A percentile compares a stretch with the other conserved stretches of the same genome.
Evolutionary conservation across 805 yeast species (phyloP).

Genomic region (Peterozyma toletana): DNA sequence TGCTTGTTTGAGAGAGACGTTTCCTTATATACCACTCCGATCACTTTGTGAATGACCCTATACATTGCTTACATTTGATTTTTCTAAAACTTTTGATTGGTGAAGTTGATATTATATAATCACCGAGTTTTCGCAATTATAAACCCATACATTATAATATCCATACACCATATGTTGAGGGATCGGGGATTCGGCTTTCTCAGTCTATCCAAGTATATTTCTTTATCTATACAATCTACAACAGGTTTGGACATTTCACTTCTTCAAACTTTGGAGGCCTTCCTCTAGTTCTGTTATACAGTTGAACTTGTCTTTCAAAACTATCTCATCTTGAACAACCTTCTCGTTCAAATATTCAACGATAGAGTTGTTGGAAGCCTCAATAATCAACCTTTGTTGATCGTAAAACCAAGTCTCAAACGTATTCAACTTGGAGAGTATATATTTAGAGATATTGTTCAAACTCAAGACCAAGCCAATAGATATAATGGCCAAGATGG

Average conservation of each 20-base stretch:
- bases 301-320: constrained; percentile 2
- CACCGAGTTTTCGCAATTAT: constrained; percentile 6
- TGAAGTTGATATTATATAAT: constrained; percentile 1
- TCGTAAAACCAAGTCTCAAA: constrained; percentile 9
- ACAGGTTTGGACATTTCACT: neutral
- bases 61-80: too few species aligned
- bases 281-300: constrained; percentile 5
- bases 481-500: constrained; percentile 33
- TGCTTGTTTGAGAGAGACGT: neutral
- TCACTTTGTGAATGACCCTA: neutral
- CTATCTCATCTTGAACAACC: neutral
- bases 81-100: constrained; percentile 1
- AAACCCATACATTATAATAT: neutral
- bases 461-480: constrained; percentile 33
- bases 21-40: neutral
- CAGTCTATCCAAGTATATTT: too few species aligned
- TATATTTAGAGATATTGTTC: constrained; percentile 18
- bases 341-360: neutral
- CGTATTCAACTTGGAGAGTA: neutral
- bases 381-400: constrained; percentile 3
- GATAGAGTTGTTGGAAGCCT: constrained; percentile 1
- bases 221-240: too few species aligned
- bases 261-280: neutral
- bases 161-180: neutral
- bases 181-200: too few species aligned